Evolutionary conservation across 768 basidiomycete genomes (phyloP).

Genomic region (Astraeus odoratus): DNA sequence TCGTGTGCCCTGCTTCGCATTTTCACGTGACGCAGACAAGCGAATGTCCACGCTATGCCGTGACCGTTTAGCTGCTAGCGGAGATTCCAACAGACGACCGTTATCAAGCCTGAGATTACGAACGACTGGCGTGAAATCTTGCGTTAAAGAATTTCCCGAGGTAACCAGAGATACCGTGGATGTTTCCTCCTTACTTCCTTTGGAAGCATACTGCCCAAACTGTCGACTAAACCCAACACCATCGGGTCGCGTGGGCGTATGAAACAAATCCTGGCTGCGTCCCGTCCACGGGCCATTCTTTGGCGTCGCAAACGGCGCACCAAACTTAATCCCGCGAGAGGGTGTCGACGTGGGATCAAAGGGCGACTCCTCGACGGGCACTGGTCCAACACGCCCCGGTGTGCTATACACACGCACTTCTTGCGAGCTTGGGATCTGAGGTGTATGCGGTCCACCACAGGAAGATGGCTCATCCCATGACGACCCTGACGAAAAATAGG

Average conservation of each 20-base stretch:
- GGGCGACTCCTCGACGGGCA: slow-evolving; percentile 41
- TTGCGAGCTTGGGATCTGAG: slow-evolving; percentile 32
- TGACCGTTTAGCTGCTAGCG: slow-evolving; percentile 21
- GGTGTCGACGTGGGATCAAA: slow-evolving; percentile 80
- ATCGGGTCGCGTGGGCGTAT: slow-evolving; percentile 42
- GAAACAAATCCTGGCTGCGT: slow-evolving; percentile 39
- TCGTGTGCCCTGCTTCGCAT: background rate
- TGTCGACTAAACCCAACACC: slow-evolving; percentile 15
- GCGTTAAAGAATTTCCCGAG: slow-evolving; percentile 10
- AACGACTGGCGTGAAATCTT: slow-evolving; percentile 52
- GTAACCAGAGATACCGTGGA: slow-evolving; percentile 11
- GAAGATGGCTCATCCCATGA: slow-evolving; percentile 46
- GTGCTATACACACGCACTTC: slow-evolving; percentile 35
- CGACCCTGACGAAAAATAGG: slow-evolving; percentile 30
- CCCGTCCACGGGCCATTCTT: slow-evolving; percentile 45
- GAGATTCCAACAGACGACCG: slow-evolving; percentile 23
- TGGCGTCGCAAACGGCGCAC: slow-evolving; percentile 53
- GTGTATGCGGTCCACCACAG: slow-evolving; percentile 49
- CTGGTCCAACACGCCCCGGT: slow-evolving; percentile 31
- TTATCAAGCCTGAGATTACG: slow-evolving; percentile 24
- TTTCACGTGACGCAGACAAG: slow-evolving; percentile 4
- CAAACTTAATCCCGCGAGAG: slow-evolving; percentile 68
- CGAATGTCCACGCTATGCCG: slow-evolving; percentile 11
- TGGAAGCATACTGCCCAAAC: slow-evolving; percentile 3
- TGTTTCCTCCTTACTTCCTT: background rate